Base-by-base conservation (phyloP, 2,329 filamentous ascomycete species). In the Fusarium sp. region DNA sequence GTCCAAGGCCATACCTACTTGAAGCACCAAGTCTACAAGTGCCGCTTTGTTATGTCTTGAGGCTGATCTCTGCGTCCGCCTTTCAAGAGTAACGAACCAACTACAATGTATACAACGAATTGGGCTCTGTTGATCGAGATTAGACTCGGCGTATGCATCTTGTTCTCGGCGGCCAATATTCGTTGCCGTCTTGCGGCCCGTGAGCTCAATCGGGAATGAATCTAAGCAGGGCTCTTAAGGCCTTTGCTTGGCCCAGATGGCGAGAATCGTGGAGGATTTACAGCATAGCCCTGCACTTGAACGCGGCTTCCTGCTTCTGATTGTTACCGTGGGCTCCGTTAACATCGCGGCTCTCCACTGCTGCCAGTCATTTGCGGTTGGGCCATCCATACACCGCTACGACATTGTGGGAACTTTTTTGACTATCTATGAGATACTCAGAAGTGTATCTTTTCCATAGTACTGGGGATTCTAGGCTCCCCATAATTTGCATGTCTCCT, bases 401-500 rank as follows among this genome's bases (percentile, higher is more conserved):
- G 40, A 55, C 60, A 69, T 62, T 50, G 26, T 57, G 54, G 58
- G 67, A 71, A 42, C 56, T 50, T 46, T 67, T 46, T 52, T 40
- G 41, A 55, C 41, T 66, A 49, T 63, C 59, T 64, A 64, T 60
- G 45, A 71, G 42, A 66, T 67, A 53, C 54, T 45, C 61, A 68
- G 56, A 57, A 69, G 50, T 53, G 61, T 64, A 61, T 44, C 46
- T 67, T 71, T 64, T 58, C 67, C 70, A 63, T 76, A 78, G 61
- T 60, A 71, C 75, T 68, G 74, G 76, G 71, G 63, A 71, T 75
- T 70, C 77, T 76, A 73, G 76, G 65, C 75, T 77, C 75, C 77
- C 77, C 78, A 76, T 80, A 79, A 76, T 75, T 77, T 75, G 74
- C 75, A 79, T 78, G 78, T 77, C 76, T 74, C 74, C 76, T 79